These are phyloP conservation scores for Trypanosoma melophagium DNA, from an alignment of 208 protist genomes.

Conservation along the genomic window DNA sequence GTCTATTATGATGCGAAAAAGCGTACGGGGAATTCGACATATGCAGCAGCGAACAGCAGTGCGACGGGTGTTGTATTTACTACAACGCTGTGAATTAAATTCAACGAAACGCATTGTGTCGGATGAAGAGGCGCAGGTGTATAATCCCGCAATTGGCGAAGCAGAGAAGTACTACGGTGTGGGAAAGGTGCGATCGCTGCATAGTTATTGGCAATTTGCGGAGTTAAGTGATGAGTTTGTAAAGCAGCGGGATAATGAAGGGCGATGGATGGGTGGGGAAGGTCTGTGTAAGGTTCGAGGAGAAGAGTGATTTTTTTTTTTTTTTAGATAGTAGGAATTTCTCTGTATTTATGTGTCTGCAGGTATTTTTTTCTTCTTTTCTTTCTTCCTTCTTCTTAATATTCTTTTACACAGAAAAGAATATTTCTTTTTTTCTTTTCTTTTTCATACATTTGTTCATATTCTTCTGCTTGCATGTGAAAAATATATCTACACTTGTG, in stretches of 20 bases:
- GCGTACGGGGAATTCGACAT: not conserved
- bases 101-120: constrained; percentile 33
- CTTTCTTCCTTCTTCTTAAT: constrained; percentile 1
- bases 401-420: not conserved
- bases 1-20: constrained; percentile 16
- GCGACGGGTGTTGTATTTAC: constrained; percentile 52
- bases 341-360: no score
- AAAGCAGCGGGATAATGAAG: constrained; percentile 57
- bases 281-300: not conserved
- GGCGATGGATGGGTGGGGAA: constrained; percentile 53
- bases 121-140: constrained; percentile 31
- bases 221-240: constrained; percentile 65
- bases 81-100: constrained; percentile 30
- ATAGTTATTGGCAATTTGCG: constrained; percentile 67
- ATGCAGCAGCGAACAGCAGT: constrained; percentile 23
- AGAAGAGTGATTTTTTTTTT: no score
- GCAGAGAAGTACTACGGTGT: constrained; percentile 54
- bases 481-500: no score
- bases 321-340: no score
- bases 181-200: constrained; percentile 43
- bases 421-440: constrained; percentile 15
- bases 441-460: not conserved
- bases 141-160: constrained; percentile 29
- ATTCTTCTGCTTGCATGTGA: no score
- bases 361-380: not conserved